phyloP scores from a whole-genome alignment of 805 yeast genomes.

The Candida lessepsii region DNA sequence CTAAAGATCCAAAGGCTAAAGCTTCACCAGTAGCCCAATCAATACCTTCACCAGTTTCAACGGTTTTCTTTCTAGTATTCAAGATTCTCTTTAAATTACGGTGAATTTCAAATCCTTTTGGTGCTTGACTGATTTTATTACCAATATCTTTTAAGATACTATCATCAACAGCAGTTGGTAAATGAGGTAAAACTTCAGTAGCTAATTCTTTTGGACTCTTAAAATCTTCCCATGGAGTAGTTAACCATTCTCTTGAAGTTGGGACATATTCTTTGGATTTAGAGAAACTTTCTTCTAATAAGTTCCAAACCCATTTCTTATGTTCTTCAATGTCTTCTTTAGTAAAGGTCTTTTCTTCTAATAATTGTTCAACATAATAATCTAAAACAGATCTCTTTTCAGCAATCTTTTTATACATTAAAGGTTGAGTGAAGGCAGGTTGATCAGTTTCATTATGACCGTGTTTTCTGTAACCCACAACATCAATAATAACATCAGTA shows the following conservation, averaged over 20 bases:
- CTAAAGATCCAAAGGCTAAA: constrained; percentile 90
- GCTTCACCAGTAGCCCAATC: constrained; percentile 99
- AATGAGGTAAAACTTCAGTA: constrained; percentile 90
- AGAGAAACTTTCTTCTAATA: constrained; percentile 83
- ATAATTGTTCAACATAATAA: constrained; percentile 73
- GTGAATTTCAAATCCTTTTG: constrained; percentile 85
- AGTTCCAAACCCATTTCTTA: constrained; percentile 96
- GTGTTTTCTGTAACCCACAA: constrained; percentile 97
- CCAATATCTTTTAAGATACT: constrained; percentile 76
- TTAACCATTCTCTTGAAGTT: constrained; percentile 93
- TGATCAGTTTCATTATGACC: constrained; percentile 99
- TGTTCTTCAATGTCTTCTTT: constrained; percentile 90
- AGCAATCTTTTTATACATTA: constrained; percentile 91
- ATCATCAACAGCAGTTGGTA: constrained; percentile 88
- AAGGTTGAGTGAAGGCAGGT: constrained; percentile 97
- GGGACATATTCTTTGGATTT: constrained; percentile 90
- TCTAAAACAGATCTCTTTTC: constrained; percentile 87
- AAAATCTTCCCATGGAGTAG: constrained; percentile 98
- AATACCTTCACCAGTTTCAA: constrained; percentile 86
- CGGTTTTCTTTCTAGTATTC: constrained; percentile 79
- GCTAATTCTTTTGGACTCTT: constrained; percentile 97
- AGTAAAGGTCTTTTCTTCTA: constrained; percentile 86
- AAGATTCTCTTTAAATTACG: constrained; percentile 94
- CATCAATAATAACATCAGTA: constrained; percentile 92
- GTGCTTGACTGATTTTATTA: constrained; percentile 73